Evolutionary conservation across 2,329 filamentous ascomycete genomes (phyloP).

Genomic region (Aspergillus calidoustus): DNA sequence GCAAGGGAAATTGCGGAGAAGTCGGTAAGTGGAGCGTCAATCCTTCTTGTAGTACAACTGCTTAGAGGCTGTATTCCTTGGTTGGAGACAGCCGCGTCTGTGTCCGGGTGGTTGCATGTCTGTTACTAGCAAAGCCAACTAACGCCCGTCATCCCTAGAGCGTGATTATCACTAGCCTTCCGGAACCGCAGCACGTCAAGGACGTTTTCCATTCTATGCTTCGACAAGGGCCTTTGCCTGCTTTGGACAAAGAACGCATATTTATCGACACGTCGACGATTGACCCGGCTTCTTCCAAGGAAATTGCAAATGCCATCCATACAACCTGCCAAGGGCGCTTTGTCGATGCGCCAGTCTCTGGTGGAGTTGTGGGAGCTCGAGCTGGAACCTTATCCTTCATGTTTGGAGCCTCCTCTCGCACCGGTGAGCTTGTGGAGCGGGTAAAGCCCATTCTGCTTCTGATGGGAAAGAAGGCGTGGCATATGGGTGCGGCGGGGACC

Average conservation of each 20-base stretch:
- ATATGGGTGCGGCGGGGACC: constrained; percentile 81
- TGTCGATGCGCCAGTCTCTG: constrained; percentile 95
- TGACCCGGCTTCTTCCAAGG: constrained; percentile 81
- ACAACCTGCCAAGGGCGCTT: constrained; percentile 73
- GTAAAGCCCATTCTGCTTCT: constrained; percentile 71
- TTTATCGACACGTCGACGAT: constrained; percentile 98
- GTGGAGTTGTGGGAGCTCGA: constrained; percentile 87
- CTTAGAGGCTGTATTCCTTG: background rate
- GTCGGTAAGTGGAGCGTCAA: constrained; percentile 57
- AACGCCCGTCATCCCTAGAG: constrained; percentile 59
- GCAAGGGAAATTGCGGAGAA: constrained; percentile 68
- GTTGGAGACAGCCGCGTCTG: background rate
- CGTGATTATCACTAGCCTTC: constrained; percentile 84
- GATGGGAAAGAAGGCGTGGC: constrained; percentile 87
- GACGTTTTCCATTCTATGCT: constrained; percentile 80
- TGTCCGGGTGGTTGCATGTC: background rate
- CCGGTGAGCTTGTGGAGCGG: constrained; percentile 60
- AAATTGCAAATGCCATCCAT: constrained; percentile 73
- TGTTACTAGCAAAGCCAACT: constrained; percentile 2
- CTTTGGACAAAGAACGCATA: constrained; percentile 64
- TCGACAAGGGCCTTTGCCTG: constrained; percentile 57
- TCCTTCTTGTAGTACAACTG: background rate
- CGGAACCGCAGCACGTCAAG: constrained; percentile 85
- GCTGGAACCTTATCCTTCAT: constrained; percentile 94
- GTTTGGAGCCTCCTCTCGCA: constrained; percentile 69